phyloP scores from a whole-genome alignment of 345 rosid species.

The Gossypium thurberi region DNA sequence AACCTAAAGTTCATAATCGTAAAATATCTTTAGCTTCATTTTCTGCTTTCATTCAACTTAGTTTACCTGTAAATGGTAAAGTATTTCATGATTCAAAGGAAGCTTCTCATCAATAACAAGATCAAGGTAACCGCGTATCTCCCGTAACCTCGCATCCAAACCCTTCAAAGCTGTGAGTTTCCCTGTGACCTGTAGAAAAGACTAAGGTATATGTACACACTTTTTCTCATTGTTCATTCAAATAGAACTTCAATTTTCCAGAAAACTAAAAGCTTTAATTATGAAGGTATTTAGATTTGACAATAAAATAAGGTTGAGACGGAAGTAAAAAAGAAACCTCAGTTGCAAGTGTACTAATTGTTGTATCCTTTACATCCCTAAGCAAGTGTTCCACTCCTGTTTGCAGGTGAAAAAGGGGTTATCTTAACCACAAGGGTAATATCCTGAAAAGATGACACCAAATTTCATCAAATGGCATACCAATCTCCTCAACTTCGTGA shows the following conservation, averaged over 20 bases:
- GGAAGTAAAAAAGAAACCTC: conserved; percentile 31
- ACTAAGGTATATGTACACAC: background rate
- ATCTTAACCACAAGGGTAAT: background rate
- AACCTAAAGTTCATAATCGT: background rate
- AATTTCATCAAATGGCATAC: background rate
- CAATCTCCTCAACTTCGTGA: conserved; percentile 48
- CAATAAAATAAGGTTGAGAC: background rate
- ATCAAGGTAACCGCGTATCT: conserved; percentile 51
- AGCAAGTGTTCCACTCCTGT: conserved; percentile 61
- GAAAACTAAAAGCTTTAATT: background rate
- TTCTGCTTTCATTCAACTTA: background rate
- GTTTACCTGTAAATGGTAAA: conserved; percentile 59
- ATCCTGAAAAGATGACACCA: background rate
- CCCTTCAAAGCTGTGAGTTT: conserved; percentile 62
- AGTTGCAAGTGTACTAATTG: conserved; percentile 63
- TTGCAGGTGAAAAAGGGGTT: background rate
- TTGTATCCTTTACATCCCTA: conserved; percentile 65
- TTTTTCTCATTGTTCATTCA: background rate
- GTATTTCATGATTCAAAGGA: conserved; percentile 58
- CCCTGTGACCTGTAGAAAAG: conserved; percentile 41
- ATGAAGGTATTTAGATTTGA: background rate
- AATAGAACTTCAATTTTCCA: background rate
- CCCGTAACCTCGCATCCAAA: conserved; percentile 51
- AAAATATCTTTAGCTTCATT: background rate
- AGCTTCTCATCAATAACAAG: conserved; percentile 58